These are phyloP conservation scores for Hydnomerulius pinastri DNA, from an alignment of 768 basidiomycete species.

Conservation along the genomic window DNA sequence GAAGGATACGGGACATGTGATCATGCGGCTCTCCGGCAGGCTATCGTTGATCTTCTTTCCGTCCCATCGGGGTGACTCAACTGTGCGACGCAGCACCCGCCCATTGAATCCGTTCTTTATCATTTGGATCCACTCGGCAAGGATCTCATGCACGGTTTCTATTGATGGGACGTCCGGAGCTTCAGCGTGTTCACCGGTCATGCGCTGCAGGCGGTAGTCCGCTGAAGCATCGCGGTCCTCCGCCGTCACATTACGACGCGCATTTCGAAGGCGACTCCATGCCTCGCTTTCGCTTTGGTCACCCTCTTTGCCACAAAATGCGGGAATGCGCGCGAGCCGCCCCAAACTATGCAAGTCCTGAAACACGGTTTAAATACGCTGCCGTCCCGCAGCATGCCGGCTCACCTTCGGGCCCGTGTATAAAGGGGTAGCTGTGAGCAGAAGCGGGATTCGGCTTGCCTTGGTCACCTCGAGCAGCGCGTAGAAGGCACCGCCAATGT, in stretches of 20 bases:
- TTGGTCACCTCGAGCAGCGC: constrained; percentile 14
- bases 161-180: background rate
- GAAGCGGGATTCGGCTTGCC: constrained; percentile 6
- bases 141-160: background rate
- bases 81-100: background rate
- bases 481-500: constrained; percentile 15
- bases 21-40: background rate
- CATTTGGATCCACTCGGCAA: background rate
- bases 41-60: background rate
- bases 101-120: background rate
- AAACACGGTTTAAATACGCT: background rate
- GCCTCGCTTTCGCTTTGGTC: constrained; percentile 21
- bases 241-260: background rate
- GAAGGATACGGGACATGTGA: background rate
- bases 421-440: constrained; percentile 33
- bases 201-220: background rate
- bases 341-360: constrained; percentile 33
- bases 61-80: background rate
- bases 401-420: constrained; percentile 27
- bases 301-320: constrained; percentile 23
- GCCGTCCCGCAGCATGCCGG: background rate
- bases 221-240: background rate
- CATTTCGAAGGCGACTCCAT: background rate
- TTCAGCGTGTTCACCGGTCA: background rate
- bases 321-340: constrained; percentile 24